A percentile compares a stretch with the other conserved stretches of the same genome.
Evolutionary conservation across 345 rosid genomes (phyloP).

Genomic region (Lepidium didymum): DNA sequence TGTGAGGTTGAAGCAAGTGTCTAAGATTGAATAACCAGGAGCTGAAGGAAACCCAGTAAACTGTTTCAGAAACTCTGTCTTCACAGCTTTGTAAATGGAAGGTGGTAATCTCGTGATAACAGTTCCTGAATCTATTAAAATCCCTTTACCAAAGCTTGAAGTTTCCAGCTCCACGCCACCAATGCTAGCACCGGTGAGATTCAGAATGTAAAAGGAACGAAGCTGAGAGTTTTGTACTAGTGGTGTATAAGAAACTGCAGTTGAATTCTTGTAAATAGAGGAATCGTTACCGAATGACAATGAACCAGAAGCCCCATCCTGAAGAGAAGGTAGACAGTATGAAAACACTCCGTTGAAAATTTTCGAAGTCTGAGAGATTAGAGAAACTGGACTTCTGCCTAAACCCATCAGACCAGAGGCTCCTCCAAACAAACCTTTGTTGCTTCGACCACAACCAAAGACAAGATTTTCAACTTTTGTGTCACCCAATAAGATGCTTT

Average conservation of each 20-base stretch:
- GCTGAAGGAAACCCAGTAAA: constrained; percentile 60
- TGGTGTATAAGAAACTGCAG: constrained; percentile 55
- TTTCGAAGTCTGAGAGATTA: constrained; percentile 53
- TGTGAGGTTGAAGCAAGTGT: constrained; percentile 79
- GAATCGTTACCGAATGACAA: constrained; percentile 53
- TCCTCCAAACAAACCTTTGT: constrained; percentile 77
- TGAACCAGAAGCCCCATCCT: constrained; percentile 63
- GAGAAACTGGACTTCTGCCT: constrained; percentile 64
- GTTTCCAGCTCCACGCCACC: constrained; percentile 47
- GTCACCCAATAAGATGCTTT: too few relatives aligned
- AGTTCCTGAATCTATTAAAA: constrained; percentile 81
- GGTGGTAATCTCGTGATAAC: constrained; percentile 78
- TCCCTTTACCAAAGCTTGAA: constrained; percentile 39
- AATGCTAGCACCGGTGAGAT: constrained; percentile 58
- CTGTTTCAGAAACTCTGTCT: constrained; percentile 63
- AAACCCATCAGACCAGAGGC: constrained; percentile 87
- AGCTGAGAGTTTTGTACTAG: constrained; percentile 54
- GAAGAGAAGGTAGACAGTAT: constrained; percentile 71
- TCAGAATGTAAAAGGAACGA: constrained; percentile 66
- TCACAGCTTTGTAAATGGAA: constrained; percentile 57
- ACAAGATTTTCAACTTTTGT: too few relatives aligned
- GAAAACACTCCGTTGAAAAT: constrained; percentile 71
- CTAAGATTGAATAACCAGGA: constrained; percentile 65
- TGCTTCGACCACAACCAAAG: too few relatives aligned
- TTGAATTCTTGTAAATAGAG: constrained; percentile 53